Base-by-base conservation (phyloP, 192 early-diverging fungal genomes). In the Podila verticillata region DNA sequence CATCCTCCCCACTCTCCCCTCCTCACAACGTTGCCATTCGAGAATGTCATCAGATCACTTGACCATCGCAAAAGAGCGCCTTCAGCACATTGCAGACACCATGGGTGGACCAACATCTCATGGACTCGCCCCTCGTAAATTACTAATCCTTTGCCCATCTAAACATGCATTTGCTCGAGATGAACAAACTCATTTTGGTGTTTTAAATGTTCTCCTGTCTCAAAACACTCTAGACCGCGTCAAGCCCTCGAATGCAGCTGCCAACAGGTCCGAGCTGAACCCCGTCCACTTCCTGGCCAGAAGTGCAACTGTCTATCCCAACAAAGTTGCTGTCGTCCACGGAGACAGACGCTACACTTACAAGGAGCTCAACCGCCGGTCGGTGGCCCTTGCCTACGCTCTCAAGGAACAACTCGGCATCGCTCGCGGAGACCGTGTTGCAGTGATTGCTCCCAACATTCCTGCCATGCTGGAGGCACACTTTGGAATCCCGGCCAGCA, bases 401-500 rank as follows among this genome's bases (percentile, higher is more conserved):
- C 74, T 91, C 28, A 72, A 81, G 12, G 51, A 71, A 4, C 74
- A 84, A 8, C 62, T 66, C 32, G 47, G 59, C 5, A 64, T 91
- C 35, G 20, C 61, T 13, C 65, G 59, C 10, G 87, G 86, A 17
- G 90, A 91, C 48, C 48, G 77, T 9, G 88, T 91, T 0, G 90
- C 86, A 0, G 62, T 91, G 5, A 72, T 91, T 3, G 80, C 82
- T 4, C 87, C 87, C 26, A 92, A 91, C 59, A 86, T 82, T 26
- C 84, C 86, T n/a, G 71, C 83, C 9, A 72, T 88, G 65, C 67
- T 92, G 5, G 91, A 92, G 29, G 86, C 88, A 1, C 85, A 90
- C n/a, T 92, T 84, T 81, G 90, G 80, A 17, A 82, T 92, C n/a
- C 88, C 89, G 9, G 84, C 84, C 30, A 66, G 84, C n/a, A 83